These are phyloP conservation scores for Lentinula sp. DNA, from an alignment of 768 basidiomycete species.

Conservation along the genomic window DNA sequence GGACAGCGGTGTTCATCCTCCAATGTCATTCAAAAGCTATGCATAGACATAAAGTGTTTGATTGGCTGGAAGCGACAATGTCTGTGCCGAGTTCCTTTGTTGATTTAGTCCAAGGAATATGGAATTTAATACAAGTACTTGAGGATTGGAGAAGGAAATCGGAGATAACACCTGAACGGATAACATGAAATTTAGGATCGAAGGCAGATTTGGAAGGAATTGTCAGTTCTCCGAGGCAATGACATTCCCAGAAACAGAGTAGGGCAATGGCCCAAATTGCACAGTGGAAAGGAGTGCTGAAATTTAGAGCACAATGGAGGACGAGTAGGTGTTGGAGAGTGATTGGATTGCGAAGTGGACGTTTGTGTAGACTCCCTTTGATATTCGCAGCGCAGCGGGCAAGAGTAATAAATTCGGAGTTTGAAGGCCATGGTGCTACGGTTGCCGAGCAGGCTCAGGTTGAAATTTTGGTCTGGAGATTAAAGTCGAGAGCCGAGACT, in stretches of 20 bases:
- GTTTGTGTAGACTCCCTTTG: constrained; percentile 11
- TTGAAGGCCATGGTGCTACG: constrained; percentile 27
- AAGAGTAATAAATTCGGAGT: constrained; percentile 12
- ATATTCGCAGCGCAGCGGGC: constrained; percentile 14
- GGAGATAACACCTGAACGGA: not conserved
- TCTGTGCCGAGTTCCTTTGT: constrained; percentile 19
- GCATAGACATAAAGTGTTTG: constrained; percentile 9
- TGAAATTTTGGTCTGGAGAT: too few relatives aligned
- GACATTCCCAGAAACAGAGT: constrained; percentile 28
- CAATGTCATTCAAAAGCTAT: constrained; percentile 20
- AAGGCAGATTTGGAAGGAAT: constrained; percentile 11
- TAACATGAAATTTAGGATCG: constrained; percentile 12
- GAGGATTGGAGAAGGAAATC: not conserved
- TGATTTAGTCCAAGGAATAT: constrained; percentile 30
- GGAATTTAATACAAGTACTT: constrained; percentile 10
- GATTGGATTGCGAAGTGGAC: constrained; percentile 23
- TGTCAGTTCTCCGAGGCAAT: constrained; percentile 22
- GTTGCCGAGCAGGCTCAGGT: too few relatives aligned
- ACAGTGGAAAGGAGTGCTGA: constrained; percentile 21
- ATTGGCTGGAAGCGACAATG: constrained; percentile 16
- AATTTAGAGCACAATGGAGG: constrained; percentile 16
- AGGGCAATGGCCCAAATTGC: constrained; percentile 29
- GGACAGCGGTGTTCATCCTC: constrained; percentile 9
- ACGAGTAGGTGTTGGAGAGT: constrained; percentile 25
- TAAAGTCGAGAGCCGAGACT: too few relatives aligned